A percentile compares a stretch with the other conserved stretches of the same genome.
Evolutionary conservation across 495 filamentous ascomycete genomes (phyloP).

Genomic region (Talaromyces liani): DNA sequence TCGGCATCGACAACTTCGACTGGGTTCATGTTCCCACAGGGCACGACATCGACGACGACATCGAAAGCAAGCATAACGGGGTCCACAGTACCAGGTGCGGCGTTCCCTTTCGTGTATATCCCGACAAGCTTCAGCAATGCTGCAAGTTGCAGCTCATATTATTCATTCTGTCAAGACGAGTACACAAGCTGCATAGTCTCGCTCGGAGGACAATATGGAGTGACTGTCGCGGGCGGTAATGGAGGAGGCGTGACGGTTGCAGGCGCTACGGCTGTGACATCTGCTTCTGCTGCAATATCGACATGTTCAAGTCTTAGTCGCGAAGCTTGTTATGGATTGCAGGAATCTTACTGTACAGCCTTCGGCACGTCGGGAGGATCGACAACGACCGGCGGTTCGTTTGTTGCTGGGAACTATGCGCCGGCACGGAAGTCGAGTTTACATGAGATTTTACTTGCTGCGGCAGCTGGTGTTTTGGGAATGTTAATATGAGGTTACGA

Average conservation of each 20-base stretch:
- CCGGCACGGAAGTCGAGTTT: slow-evolving; percentile 22
- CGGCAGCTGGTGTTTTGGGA: slow-evolving; percentile 35
- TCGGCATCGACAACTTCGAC: slow-evolving; percentile 15
- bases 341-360: slow-evolving; percentile 44
- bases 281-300: slow-evolving; percentile 44
- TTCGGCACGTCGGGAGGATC: slow-evolving; percentile 21
- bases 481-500: slow-evolving; percentile 31
- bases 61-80: slow-evolving; percentile 29
- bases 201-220: slow-evolving; percentile 42
- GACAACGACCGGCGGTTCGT: slow-evolving; percentile 16
- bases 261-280: slow-evolving; percentile 41
- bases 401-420: slow-evolving; percentile 21
- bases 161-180: slow-evolving; percentile 56
- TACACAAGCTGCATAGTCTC: slow-evolving; percentile 55
- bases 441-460: slow-evolving; percentile 33
- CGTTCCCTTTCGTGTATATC: slow-evolving; percentile 59
- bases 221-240: slow-evolving; percentile 35
- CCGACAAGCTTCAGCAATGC: slow-evolving; percentile 58
- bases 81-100: slow-evolving; percentile 30
- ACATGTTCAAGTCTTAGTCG: slow-evolving; percentile 60
- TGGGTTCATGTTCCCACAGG: slow-evolving; percentile 30
- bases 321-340: slow-evolving; percentile 52
- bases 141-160: slow-evolving; percentile 59
- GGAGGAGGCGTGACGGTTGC: slow-evolving; percentile 56
- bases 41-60: slow-evolving; percentile 22